A percentile compares a stretch with the other conserved stretches of the same genome.
These are phyloP conservation scores for Malus sylvestris DNA, from an alignment of 306 rosid species.

Conservation along the genomic window DNA sequence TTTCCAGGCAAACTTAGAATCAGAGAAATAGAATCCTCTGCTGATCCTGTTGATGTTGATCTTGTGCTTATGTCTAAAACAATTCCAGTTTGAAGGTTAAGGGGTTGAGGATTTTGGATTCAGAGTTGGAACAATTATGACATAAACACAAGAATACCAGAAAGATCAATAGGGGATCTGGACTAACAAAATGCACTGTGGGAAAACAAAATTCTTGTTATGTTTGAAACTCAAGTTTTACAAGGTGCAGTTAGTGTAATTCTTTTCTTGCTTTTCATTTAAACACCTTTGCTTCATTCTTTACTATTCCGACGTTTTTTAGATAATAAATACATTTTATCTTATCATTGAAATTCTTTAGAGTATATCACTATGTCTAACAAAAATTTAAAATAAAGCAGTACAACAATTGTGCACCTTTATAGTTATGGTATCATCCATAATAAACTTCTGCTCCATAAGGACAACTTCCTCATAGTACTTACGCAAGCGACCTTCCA, in stretches of 20 bases:
- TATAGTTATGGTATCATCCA: constrained; percentile 56
- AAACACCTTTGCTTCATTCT: neutral
- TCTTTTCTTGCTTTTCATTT: neutral
- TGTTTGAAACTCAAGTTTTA: neutral
- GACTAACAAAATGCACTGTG: neutral
- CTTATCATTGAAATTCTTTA: neutral
- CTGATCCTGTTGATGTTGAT: neutral
- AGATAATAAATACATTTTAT: neutral
- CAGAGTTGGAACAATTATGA: neutral
- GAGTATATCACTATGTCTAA: neutral
- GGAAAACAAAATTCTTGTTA: neutral
- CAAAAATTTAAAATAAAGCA: neutral
- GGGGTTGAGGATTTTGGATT: neutral
- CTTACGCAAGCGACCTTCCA: constrained; percentile 88
- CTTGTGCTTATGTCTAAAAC: neutral
- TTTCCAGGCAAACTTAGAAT: neutral
- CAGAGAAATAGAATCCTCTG: neutral
- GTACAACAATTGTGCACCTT: constrained; percentile 41
- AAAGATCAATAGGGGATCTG: neutral
- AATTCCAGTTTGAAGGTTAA: neutral
- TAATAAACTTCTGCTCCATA: constrained; percentile 77
- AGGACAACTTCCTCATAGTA: constrained; percentile 89
- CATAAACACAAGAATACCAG: neutral
- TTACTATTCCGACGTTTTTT: neutral
- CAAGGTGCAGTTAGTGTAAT: neutral